These are phyloP conservation scores for Ophiosphaerella herpotricha DNA, from an alignment of 2,329 filamentous ascomycete species.

Conservation along the genomic window DNA sequence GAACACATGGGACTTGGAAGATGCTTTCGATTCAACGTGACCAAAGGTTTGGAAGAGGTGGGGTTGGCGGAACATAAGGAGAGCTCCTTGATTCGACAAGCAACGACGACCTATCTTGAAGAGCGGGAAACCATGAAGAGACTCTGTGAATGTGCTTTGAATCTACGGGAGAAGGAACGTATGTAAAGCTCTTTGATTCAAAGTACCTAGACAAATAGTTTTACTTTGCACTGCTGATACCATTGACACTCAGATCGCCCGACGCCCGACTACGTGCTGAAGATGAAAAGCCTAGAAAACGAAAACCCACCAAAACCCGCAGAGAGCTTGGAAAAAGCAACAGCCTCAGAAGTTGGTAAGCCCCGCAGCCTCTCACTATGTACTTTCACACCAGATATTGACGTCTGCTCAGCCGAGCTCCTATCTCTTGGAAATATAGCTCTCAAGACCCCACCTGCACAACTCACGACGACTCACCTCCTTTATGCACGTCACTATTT, in stretches of 20 bases:
- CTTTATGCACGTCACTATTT: constrained; percentile 12
- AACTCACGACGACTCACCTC: background rate
- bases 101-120: constrained; percentile 13
- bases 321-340: background rate
- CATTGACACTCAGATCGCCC: background rate
- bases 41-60: constrained; percentile 35
- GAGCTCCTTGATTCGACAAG: constrained; percentile 6
- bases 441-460: constrained; percentile 5
- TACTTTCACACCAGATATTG: background rate
- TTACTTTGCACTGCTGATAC: background rate
- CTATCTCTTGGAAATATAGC: background rate
- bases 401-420: background rate
- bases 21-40: constrained; percentile 44
- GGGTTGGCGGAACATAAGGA: constrained; percentile 16
- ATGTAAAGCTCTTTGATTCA: background rate
- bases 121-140: constrained; percentile 7
- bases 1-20: constrained; percentile 6
- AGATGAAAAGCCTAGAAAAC: background rate
- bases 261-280: background rate
- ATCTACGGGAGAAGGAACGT: constrained; percentile 8
- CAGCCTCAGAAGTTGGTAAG: background rate
- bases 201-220: background rate
- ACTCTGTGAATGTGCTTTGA: constrained; percentile 14
- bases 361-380: background rate
- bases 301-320: background rate